These are phyloP conservation scores for Pythium graminicola DNA, from an alignment of 352 stramenopile species.

Conservation along the genomic window DNA sequence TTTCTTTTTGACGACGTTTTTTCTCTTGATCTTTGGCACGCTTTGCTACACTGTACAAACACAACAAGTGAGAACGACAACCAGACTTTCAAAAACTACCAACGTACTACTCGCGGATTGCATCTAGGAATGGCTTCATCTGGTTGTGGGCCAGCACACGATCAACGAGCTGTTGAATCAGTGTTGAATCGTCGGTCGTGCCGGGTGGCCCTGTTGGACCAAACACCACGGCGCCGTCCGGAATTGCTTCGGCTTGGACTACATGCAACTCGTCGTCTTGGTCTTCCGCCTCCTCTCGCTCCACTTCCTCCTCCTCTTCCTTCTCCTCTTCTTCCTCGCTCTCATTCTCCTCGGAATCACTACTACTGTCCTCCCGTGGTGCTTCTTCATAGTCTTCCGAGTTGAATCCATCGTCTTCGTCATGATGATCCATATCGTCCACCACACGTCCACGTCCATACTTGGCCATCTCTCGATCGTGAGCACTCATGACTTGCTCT, in stretches of 20 bases:
- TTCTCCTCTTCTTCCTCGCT: neutral
- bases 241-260: constrained; percentile 2
- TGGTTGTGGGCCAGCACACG: constrained; percentile 67
- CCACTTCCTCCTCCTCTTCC: constrained; percentile 1
- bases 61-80: neutral
- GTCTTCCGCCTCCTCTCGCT: constrained; percentile 1
- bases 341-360: constrained; percentile 5
- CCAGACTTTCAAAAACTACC: too few species aligned
- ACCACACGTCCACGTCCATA: constrained; percentile 14
- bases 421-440: constrained; percentile 1
- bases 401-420: constrained; percentile 36
- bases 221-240: neutral
- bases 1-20: constrained; percentile 50
- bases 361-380: constrained; percentile 1
- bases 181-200: neutral
- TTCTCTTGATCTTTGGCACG: constrained; percentile 52
- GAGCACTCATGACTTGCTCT: constrained; percentile 10
- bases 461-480: constrained; percentile 20
- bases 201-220: constrained; percentile 9
- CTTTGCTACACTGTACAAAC: constrained; percentile 30
- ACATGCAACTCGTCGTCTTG: constrained; percentile 1
- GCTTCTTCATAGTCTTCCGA: constrained; percentile 36
- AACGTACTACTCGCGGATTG: constrained; percentile 39
- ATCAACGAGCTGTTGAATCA: constrained; percentile 42
- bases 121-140: constrained; percentile 52